Evolutionary conservation across 1,284 basidiomycete species (phyloP).

Genomic region (Trametes polyzona): DNA sequence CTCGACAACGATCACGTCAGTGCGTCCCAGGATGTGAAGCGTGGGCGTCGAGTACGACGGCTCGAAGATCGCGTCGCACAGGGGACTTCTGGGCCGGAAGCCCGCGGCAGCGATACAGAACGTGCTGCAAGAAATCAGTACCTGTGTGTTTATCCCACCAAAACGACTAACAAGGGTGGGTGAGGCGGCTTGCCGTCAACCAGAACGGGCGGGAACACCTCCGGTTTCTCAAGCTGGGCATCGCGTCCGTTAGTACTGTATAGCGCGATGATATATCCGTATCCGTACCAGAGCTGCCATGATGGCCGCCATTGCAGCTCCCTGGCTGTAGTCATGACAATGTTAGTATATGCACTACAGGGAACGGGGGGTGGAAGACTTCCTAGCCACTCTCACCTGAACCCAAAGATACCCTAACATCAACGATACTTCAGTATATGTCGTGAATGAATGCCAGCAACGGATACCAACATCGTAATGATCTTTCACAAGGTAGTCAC

Average conservation of each 20-base stretch:
- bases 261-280: no score
- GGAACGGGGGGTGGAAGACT: background rate
- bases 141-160: background rate
- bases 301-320: slow-evolving; percentile 79
- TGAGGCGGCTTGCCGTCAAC: slow-evolving; percentile 66
- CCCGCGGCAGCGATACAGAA: slow-evolving; percentile 76
- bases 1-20: slow-evolving; percentile 79
- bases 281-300: slow-evolving; percentile 73
- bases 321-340: slow-evolving; percentile 57
- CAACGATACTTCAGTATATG: background rate
- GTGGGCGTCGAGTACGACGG: slow-evolving; percentile 71
- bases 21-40: slow-evolving; percentile 81
- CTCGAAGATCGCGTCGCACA: slow-evolving; percentile 58
- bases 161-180: slow-evolving; percentile 62
- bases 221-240: slow-evolving; percentile 53
- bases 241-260: no score
- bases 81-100: slow-evolving; percentile 57
- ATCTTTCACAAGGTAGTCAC: slow-evolving; percentile 52
- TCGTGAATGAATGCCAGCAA: background rate
- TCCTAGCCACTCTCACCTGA: slow-evolving; percentile 51
- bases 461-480: slow-evolving; percentile 57
- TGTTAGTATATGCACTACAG: background rate
- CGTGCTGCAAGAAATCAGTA: slow-evolving; percentile 43
- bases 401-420: slow-evolving; percentile 79
- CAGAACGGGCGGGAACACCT: slow-evolving; percentile 67